A percentile compares a stretch with the other conserved stretches of the same genome.
These are phyloP conservation scores for Beauveria sp. DNA, from an alignment of 2,329 filamentous ascomycete species.

Conservation along the genomic window DNA sequence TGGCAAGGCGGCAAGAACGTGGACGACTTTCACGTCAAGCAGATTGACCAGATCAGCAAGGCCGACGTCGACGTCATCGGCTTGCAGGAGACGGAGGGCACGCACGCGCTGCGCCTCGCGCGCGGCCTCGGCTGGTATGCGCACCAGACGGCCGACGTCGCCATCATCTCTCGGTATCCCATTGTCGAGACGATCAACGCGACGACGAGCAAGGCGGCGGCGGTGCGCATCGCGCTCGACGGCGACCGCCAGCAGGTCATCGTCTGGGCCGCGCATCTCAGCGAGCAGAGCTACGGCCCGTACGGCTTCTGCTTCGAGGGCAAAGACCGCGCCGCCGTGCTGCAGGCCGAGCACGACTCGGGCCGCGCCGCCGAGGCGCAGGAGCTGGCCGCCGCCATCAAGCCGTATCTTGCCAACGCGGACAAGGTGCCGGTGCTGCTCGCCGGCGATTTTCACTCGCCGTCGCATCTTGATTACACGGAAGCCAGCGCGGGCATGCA, in stretches of 20 bases:
- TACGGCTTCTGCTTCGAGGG: constrained; percentile 34
- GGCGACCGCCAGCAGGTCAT: constrained; percentile 23
- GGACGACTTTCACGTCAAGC: constrained; percentile 30
- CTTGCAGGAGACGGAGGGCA: constrained; percentile 27
- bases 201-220: constrained; percentile 21
- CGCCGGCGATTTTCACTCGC: constrained; percentile 34
- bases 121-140: constrained; percentile 31
- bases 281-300: constrained; percentile 29
- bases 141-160: constrained; percentile 25
- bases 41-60: constrained; percentile 25
- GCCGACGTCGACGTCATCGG: constrained; percentile 28
- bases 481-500: constrained; percentile 23
- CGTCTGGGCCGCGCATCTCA: constrained; percentile 29
- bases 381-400: constrained; percentile 25
- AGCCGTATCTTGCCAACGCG: constrained; percentile 21
- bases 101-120: constrained; percentile 25
- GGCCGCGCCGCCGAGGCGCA: constrained; percentile 29
- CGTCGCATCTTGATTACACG: constrained; percentile 35
- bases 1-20: constrained; percentile 31
- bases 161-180: constrained; percentile 31
- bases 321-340: constrained; percentile 22
- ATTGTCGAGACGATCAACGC: constrained; percentile 23
- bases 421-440: constrained; percentile 28
- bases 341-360: constrained; percentile 26
- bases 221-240: constrained; percentile 27